A percentile compares a stretch with the other conserved stretches of the same genome.
phyloP scores from a whole-genome alignment of 2,329 filamentous ascomycete genomes.

The Didymella glomerata region DNA sequence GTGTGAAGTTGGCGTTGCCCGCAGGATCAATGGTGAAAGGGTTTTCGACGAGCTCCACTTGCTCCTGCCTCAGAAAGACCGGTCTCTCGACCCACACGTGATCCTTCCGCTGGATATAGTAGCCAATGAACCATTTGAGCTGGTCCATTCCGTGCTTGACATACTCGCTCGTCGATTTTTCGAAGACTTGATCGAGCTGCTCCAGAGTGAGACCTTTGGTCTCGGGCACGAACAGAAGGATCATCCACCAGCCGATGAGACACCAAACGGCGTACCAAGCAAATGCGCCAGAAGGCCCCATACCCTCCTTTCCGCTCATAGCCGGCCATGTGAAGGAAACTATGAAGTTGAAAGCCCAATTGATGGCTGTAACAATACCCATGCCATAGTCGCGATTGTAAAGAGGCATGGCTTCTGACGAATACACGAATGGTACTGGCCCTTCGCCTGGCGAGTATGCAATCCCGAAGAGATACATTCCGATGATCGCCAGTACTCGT shows the following conservation, averaged over 20 bases:
- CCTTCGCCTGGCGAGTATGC: constrained; percentile 33
- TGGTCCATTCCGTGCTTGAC: constrained; percentile 39
- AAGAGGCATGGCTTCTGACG: too few species aligned
- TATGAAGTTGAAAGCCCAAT: too few species aligned
- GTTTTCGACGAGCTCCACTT: too few species aligned
- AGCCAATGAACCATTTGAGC: constrained; percentile 46
- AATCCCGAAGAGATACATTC: too few species aligned
- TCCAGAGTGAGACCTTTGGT: constrained; percentile 53
- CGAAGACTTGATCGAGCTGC: constrained; percentile 57
- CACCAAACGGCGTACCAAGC: constrained; percentile 64
- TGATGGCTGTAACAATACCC: too few species aligned
- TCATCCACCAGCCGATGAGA: constrained; percentile 60
- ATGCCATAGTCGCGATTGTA: too few species aligned
- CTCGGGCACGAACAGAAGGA: constrained; percentile 61
- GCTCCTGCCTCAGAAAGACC: neutral
- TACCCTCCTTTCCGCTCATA: constrained; percentile 24
- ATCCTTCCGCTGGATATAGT: constrained; percentile 31
- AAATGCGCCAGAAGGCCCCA: constrained; percentile 61
- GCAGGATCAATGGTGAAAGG: too few species aligned
- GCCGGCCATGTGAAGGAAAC: too few species aligned
- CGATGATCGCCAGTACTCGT: too few species aligned
- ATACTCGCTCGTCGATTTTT: constrained; percentile 55
- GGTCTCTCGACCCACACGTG: neutral
- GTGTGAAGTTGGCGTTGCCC: neutral
- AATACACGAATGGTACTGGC: too few species aligned